Evolutionary conservation across 305 asterid species (phyloP).

Genomic region (Galium porrigens): DNA sequence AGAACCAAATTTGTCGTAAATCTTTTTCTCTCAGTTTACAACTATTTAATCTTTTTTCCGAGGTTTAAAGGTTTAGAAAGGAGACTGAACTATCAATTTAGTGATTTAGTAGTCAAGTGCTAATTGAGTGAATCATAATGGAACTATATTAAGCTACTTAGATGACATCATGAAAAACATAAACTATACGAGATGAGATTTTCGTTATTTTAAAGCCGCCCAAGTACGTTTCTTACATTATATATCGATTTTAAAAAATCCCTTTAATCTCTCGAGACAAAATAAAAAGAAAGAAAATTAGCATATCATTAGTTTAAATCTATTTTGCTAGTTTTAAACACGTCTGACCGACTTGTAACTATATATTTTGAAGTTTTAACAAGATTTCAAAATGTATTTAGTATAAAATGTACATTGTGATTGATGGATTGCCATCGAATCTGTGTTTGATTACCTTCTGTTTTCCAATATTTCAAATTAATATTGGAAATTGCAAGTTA

Average conservation of each 20-base stretch:
- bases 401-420: no score
- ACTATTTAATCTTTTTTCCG: background rate
- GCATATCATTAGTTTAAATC: no score
- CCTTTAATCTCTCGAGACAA: no score
- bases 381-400: no score
- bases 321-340: no score
- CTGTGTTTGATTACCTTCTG: no score
- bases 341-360: background rate
- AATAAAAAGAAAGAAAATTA: no score
- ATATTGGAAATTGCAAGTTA: no score
- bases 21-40: background rate
- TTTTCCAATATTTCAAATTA: no score
- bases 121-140: background rate
- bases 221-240: background rate
- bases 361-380: background rate
- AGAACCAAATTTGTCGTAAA: background rate
- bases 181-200: background rate
- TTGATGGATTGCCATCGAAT: no score
- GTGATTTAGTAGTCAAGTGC: slow-evolving; percentile 1
- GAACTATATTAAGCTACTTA: background rate
- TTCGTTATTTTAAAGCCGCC: background rate
- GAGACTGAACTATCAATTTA: background rate
- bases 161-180: background rate
- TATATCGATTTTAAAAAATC: no score
- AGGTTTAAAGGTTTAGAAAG: background rate